A percentile compares a stretch with the other conserved stretches of the same genome.
Conservation (phyloP, 2,329 filamentous ascomycete genomes). For the Cercospora brassicicola region DNA sequence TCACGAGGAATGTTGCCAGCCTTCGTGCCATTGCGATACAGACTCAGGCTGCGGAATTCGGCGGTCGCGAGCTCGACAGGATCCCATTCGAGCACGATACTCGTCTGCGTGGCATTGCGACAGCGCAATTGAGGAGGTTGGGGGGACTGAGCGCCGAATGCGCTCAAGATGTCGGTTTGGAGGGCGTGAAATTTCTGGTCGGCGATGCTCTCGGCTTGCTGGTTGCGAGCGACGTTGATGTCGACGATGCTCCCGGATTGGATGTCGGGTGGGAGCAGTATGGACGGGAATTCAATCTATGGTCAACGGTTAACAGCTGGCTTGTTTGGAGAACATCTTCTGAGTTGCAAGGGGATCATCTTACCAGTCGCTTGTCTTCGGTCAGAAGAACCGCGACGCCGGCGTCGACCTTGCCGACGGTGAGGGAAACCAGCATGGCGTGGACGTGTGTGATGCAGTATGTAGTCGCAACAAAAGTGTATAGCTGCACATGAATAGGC, state of each 20-base stretch:
- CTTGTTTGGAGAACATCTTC: neutral
- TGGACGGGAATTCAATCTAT: constrained; percentile 97
- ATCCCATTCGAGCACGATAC: constrained; percentile 96
- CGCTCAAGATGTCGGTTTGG: constrained; percentile 83
- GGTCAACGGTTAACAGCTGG: constrained; percentile 20
- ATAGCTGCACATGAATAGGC: neutral
- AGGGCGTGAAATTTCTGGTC: constrained; percentile 76
- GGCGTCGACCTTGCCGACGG: constrained; percentile 98
- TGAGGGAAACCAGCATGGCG: constrained; percentile 89
- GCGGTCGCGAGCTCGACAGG: constrained; percentile 90
- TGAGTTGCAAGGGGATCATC: constrained; percentile 36
- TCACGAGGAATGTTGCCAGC: constrained; percentile 90
- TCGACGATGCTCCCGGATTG: constrained; percentile 96
- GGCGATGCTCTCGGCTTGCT: constrained; percentile 70
- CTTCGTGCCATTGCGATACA: constrained; percentile 96
- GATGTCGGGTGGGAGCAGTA: constrained; percentile 92
- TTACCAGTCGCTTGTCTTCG: constrained; percentile 91
- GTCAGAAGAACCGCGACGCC: constrained; percentile 96
- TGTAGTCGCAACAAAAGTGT: neutral
- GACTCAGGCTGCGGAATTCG: constrained; percentile 80
- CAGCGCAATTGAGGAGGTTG: constrained; percentile 77
- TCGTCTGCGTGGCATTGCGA: constrained; percentile 97
- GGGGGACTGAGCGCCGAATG: constrained; percentile 81
- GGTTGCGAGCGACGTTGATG: constrained; percentile 90
- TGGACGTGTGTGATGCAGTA: neutral